Percentiles rank a stretch among this genome's conserved stretches.
phyloP scores from a whole-genome alignment of 805 yeast genomes.

The Saturnispora mendoncae region DNA sequence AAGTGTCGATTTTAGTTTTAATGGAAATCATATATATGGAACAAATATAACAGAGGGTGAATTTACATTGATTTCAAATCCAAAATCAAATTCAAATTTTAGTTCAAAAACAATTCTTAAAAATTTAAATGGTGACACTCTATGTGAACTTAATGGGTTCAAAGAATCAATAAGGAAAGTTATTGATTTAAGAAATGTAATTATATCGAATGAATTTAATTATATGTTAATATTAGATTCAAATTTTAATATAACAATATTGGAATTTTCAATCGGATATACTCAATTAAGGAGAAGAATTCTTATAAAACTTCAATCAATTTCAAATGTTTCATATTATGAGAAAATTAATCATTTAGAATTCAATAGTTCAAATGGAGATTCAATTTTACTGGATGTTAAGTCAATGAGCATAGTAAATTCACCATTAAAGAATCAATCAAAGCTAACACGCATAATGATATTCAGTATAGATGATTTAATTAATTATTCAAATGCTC shows the following conservation, averaged over 20 bases:
- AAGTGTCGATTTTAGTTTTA: background rate
- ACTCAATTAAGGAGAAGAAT: background rate
- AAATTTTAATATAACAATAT: constrained; percentile 7
- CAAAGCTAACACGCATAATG: constrained; percentile 2
- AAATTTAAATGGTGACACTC: background rate
- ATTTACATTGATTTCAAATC: constrained; percentile 2
- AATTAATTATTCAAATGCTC: background rate
- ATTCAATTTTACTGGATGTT: constrained; percentile 5
- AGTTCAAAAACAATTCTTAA: constrained; percentile 2
- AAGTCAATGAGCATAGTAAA: background rate
- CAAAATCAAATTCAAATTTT: background rate
- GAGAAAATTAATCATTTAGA: constrained; percentile 12
- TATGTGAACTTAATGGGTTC: constrained; percentile 9
- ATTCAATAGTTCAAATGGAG: constrained; percentile 3
- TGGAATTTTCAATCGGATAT: constrained; percentile 5
- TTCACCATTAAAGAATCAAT: background rate
- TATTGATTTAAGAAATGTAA: constrained; percentile 11
- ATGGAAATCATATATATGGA: no score
- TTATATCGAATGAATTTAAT: constrained; percentile 8
- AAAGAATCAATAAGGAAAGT: constrained; percentile 2
- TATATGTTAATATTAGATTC: constrained; percentile 12
- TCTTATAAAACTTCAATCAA: background rate
- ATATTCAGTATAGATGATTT: constrained; percentile 1
- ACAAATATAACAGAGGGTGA: constrained; percentile 4
- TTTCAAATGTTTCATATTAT: constrained; percentile 8